phyloP scores from a whole-genome alignment of 441 rosid species.

The Pelargonium australe region DNA sequence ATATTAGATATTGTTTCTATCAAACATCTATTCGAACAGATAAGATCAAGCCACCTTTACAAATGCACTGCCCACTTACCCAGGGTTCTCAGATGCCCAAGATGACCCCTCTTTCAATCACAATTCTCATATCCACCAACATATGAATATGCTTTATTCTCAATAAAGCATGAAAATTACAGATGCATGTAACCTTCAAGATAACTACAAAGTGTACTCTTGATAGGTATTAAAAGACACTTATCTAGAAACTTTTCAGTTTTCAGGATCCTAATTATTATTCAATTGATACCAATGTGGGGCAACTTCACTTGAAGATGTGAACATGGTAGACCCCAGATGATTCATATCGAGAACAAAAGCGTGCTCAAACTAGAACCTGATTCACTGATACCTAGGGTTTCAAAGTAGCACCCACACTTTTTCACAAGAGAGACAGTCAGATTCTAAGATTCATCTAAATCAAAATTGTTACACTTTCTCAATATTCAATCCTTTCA shows the following conservation, averaged over 20 bases:
- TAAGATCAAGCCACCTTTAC: background rate
- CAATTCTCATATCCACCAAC: background rate
- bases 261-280: background rate
- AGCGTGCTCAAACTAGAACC: background rate
- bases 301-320: background rate
- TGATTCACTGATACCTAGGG: too few relatives aligned
- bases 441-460: too few relatives aligned
- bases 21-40: background rate
- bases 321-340: background rate
- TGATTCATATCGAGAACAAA: background rate
- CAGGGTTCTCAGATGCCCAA: too few relatives aligned
- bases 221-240: background rate
- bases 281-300: background rate
- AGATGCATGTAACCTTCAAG: background rate
- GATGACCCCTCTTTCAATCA: constrained; percentile 3
- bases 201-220: background rate
- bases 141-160: background rate
- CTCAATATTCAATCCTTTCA: too few relatives aligned
- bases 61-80: background rate
- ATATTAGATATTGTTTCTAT: background rate
- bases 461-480: too few relatives aligned
- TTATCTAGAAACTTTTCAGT: background rate
- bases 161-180: background rate
- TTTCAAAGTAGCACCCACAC: too few relatives aligned
- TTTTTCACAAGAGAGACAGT: too few relatives aligned